Conservation (phyloP, 495 filamentous ascomycete species). For the Penicillium flavigenum region DNA sequence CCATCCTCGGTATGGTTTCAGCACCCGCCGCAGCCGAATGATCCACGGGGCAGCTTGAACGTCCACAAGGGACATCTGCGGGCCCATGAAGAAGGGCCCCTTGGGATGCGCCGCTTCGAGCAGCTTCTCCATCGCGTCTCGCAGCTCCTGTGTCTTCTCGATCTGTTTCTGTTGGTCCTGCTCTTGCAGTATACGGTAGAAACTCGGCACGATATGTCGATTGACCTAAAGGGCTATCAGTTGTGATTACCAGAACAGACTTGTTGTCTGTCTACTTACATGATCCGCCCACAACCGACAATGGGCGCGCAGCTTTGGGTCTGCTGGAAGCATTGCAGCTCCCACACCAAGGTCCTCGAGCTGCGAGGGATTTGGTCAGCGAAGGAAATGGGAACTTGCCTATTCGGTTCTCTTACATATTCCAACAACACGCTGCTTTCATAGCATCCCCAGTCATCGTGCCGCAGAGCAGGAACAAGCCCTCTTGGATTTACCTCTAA, state of each 20-base stretch:
- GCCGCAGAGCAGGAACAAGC: conserved; percentile 76
- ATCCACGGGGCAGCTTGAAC: conserved; percentile 89
- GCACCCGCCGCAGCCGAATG: conserved; percentile 68
- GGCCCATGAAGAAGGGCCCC: conserved; percentile 83
- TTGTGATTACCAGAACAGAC: not conserved
- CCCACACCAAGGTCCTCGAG: conserved; percentile 74
- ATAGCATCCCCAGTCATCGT: conserved; percentile 85
- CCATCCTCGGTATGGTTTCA: conserved; percentile 81
- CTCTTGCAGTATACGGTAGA: conserved; percentile 75
- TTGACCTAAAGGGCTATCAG: conserved; percentile 62
- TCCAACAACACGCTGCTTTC: conserved; percentile 88
- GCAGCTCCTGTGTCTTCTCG: conserved; percentile 62
- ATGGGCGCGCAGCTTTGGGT: conserved; percentile 70
- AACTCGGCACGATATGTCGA: conserved; percentile 74
- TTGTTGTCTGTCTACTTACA: conserved; percentile 46
- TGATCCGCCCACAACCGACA: conserved; percentile 87
- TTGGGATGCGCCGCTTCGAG: conserved; percentile 65
- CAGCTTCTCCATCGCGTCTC: conserved; percentile 66
- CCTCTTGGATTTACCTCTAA: conserved; percentile 88
- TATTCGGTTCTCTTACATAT: conserved; percentile 59
- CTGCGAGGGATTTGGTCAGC: conserved; percentile 36
- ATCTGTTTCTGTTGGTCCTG: conserved; percentile 65
- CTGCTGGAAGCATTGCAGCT: conserved; percentile 57
- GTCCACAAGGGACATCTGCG: conserved; percentile 73
- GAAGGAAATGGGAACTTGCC: not conserved